Evolutionary conservation across 2,329 filamentous ascomycete species (phyloP), one percentile per base, ranked within the genome.

Genomic region (Stachybotrys chlorohalonatus): DNA sequence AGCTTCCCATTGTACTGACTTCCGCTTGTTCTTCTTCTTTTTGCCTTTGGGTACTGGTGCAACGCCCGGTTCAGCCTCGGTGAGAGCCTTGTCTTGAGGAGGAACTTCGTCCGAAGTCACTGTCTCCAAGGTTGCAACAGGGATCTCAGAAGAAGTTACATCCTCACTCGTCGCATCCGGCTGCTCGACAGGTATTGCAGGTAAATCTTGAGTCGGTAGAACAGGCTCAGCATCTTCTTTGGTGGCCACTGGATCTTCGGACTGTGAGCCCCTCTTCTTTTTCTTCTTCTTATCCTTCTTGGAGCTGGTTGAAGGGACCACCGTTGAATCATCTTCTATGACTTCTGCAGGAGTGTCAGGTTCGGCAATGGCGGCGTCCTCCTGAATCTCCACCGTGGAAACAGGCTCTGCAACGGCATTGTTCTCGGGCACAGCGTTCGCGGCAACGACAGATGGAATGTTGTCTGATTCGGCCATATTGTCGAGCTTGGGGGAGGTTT

Each of bases 281-380:
- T 64, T 64, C 54, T 66, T 65, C 56, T 66, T 65, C 51, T 65
- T 65, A 54, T 58, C 61, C 54, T 66, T 69, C 54, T 65, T 66
- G 31, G 58, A 56, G 13, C 36, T 13, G 13, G 36, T 42, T 9
- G 36, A 42, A 42, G 36, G 24, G 24, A 24, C 24, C 24, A 24
- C 36, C 13, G 36, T 9, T 16, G 17, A n/a, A 13, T 9, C 11
- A 47, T 47, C 15, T 24, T 47, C 46, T 3, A 2, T 11, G 16
- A 24, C 46, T n/a, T 47, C 46, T n/a, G 46, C 46, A 47, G 46
- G 46, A 9, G 17, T 16, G 5, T 47, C 46, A 24, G 46, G 8
- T n/a, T 8, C 46, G 7, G 17, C 46, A 47, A n/a, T n/a, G 15
- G 46, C 7, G 46, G 46, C 9, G 2, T 8, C 46, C 16, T 47